Conservation (phyloP, 768 basidiomycete species). For the Grammothele lineata region DNA sequence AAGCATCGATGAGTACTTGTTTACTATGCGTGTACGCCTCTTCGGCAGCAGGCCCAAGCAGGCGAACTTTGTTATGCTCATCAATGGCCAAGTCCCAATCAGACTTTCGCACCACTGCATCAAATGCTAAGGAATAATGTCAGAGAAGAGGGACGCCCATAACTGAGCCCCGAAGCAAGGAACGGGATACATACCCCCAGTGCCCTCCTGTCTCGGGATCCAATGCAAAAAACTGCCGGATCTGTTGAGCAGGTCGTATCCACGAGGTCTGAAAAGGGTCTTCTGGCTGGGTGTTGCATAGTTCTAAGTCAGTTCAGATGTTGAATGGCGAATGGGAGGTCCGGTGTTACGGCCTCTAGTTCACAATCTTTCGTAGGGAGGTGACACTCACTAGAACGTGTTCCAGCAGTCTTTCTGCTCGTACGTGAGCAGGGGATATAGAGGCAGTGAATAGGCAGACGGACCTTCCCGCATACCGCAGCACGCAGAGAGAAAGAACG, state of each 20-base stretch:
- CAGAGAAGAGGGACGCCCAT: no score
- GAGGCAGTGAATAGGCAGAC: conserved; percentile 2
- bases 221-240: background rate
- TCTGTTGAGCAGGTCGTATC: background rate
- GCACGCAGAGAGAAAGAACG: conserved; percentile 44
- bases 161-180: no score
- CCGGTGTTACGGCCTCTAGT: no score
- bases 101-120: background rate
- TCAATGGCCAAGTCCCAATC: conserved; percentile 17
- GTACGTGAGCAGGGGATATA: no score
- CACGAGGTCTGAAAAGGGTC: no score
- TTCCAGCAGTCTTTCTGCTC: no score
- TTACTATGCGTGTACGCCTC: conserved; percentile 12
- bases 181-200: background rate
- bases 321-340: no score
- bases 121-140: no score
- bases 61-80: conserved; percentile 19
- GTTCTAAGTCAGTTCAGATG: no score
- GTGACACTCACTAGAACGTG: no score
- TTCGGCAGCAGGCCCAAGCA: conserved; percentile 6
- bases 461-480: conserved; percentile 41
- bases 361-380: no score
- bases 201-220: background rate
- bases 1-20: conserved; percentile 2
- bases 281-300: no score